Evolutionary conservation across 1,139 yeast genomes (phyloP).

Genomic region (Pichia sorboxylosa): DNA sequence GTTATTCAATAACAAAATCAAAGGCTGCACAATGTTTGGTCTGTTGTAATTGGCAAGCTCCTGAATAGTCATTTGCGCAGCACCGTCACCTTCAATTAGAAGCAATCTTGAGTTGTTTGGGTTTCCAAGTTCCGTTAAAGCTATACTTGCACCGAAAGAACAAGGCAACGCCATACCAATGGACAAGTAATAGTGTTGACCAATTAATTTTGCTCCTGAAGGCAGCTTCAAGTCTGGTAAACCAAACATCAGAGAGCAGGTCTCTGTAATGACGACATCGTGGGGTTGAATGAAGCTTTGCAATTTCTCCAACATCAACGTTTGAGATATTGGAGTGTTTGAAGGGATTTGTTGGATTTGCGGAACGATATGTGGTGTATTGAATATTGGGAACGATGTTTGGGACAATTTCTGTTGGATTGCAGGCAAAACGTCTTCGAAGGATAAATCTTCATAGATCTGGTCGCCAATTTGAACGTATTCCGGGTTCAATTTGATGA

Average conservation of each 20-base stretch:
- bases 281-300: constrained; percentile 37
- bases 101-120: constrained; percentile 39
- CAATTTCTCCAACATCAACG: constrained; percentile 20
- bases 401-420: constrained; percentile 29
- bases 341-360: constrained; percentile 17
- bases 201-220: constrained; percentile 34
- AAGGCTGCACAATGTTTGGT: constrained; percentile 42
- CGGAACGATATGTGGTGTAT: constrained; percentile 11
- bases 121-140: constrained; percentile 38
- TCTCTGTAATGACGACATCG: constrained; percentile 63
- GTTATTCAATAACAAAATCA: constrained; percentile 64
- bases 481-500: constrained; percentile 31
- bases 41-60: constrained; percentile 64
- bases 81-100: constrained; percentile 78
- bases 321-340: constrained; percentile 26
- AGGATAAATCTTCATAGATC: constrained; percentile 29
- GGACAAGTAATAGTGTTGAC: constrained; percentile 68
- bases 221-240: constrained; percentile 54
- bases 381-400: constrained; percentile 21
- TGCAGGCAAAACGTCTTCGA: constrained; percentile 34
- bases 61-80: constrained; percentile 83
- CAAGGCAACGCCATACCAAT: constrained; percentile 86
- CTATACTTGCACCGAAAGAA: constrained; percentile 66
- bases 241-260: constrained; percentile 70
- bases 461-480: constrained; percentile 35